Percentiles rank a stretch among this genome's conserved stretches.
Evolutionary conservation across 768 basidiomycete genomes (phyloP).

Genomic region (Pisolithus marmoratus): DNA sequence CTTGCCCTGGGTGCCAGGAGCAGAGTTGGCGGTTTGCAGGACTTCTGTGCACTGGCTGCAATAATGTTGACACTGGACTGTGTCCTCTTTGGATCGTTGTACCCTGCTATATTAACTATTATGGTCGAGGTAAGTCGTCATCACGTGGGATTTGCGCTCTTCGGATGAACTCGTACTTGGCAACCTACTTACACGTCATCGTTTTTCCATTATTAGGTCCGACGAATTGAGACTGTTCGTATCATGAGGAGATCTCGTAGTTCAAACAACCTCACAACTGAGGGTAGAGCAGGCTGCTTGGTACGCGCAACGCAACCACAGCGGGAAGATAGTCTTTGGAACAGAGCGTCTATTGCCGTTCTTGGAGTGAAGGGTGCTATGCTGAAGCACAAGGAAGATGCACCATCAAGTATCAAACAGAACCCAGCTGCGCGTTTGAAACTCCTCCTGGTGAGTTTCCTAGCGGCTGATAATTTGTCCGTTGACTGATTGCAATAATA

Average conservation of each 20-base stretch:
- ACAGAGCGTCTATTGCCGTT: slow-evolving; percentile 24
- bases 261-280: slow-evolving; percentile 20
- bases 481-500: slow-evolving; percentile 17
- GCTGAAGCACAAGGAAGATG: slow-evolving; percentile 37
- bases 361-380: slow-evolving; percentile 48
- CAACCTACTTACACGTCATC: no score
- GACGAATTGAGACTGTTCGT: slow-evolving; percentile 61
- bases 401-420: slow-evolving; percentile 45
- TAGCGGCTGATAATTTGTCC: background rate
- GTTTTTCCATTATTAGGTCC: slow-evolving; percentile 40
- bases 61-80: slow-evolving; percentile 83
- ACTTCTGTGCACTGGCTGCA: slow-evolving; percentile 94
- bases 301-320: slow-evolving; percentile 17
- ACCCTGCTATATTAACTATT: slow-evolving; percentile 79
- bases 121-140: slow-evolving; percentile 79
- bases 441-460: slow-evolving; percentile 63
- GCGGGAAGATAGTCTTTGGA: slow-evolving; percentile 13
- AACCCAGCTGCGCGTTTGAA: slow-evolving; percentile 87
- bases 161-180: no score
- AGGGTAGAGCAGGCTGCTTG: slow-evolving; percentile 27
- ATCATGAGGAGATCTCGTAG: slow-evolving; percentile 38
- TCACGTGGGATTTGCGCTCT: slow-evolving; percentile 5
- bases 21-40: slow-evolving; percentile 84
- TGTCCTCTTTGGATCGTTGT: slow-evolving; percentile 82
- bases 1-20: slow-evolving; percentile 82